Evolutionary conservation across 371 early-diverging fungal species (phyloP), one percentile per base, ranked within the genome.

Genomic region (Apophysomyces trapeziformis): DNA sequence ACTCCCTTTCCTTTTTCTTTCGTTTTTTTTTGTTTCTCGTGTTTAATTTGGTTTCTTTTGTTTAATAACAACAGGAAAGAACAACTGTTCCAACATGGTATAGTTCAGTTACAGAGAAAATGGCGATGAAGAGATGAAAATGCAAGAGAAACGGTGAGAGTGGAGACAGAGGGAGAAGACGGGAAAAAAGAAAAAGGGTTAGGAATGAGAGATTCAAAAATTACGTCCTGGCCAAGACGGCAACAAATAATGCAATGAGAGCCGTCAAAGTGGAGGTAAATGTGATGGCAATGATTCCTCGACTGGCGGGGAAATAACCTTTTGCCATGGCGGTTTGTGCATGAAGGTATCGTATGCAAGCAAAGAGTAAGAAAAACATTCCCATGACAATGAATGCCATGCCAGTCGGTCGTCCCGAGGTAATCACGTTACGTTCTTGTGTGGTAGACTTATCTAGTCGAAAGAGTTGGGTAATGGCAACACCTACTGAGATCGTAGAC

Each of bases 391-490:
- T 82, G 67, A 92, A 93, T 0, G 76, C 59, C 46, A 80, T 68
- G 5, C 89, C 89, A 5, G 87, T 57, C 0, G 82, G 72, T 50
- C 77, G 68, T 4, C 77, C 80, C 69, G 68, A 74, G 36, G 32
- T 50, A 9, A 54, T 21, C 56, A 63, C 12, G 39, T 54, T 21
- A 46, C 64, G 66, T 63, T 61, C 57, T 16, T 73, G 72, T 37
- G 69, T 60, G 38, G 72, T 67, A 58, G 70, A 60, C 56, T 67
- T 64, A 57, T 85, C 77, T 18, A 88, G 63, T 12, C 88, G 85
- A 70, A 91, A 91, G 37, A 93, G 78, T 66, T 93, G 93, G 18
- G 91, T 89, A 41, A 91, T 82, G 7, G 91, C 91, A 62, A 93
- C 87, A 35, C 93, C 93, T 7, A 92, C 87, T 5, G 92, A 90